Evolutionary conservation across 192 early-diverging fungal genomes (phyloP), one percentile per base, ranked within the genome.

Genomic region (Funneliformis geosporum): DNA sequence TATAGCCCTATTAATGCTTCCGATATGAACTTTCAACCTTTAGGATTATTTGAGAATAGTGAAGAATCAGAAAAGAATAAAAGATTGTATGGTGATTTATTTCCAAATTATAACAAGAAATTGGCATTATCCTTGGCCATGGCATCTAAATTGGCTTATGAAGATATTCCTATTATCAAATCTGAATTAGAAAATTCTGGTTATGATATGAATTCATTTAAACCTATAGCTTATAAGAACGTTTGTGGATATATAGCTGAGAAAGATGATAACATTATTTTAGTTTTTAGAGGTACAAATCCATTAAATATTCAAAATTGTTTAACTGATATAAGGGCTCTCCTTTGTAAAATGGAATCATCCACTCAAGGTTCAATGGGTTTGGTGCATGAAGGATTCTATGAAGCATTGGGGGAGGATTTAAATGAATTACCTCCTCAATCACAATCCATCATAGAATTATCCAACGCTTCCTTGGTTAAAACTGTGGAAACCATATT

Each of bases 201-300:
- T 28, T 89, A 86, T 79, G 87, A 89, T 74, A 67, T 88, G 10
- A 80, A 84, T 4, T 85, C 88, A 0, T 89, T 89, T 70, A 72
- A 82, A 55, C 83, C 88, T 2, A 83, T 89, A 59, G 88, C 84
- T 39, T 89, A 88, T 60, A 88, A 80, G 86, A 89, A 89, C 55
- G 80, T 86, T 9, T 87, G 85, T 68, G 87, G 84, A 25, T 89
- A 84, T 65, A 84, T 86, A 75, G 84, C 85, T 9, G 87, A 88
- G 68, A 89, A 88, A 60, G 84, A 87, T 47, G 82, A 87, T 69
- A 83, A 87, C n/a, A 88, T 87, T 66, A 59, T 89, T 6, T 66
- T 89, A 6, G 88, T 89, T 23, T 89, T 89, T 55, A 84, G 88
- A 71, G 88, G 86, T 50, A 85, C 88, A 4, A 87, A 89, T 76